A percentile compares a stretch with the other conserved stretches of the same genome.
These are phyloP conservation scores for Vitellaria paradoxa DNA, from an alignment of 179 eudicot genomes.

Conservation along the genomic window DNA sequence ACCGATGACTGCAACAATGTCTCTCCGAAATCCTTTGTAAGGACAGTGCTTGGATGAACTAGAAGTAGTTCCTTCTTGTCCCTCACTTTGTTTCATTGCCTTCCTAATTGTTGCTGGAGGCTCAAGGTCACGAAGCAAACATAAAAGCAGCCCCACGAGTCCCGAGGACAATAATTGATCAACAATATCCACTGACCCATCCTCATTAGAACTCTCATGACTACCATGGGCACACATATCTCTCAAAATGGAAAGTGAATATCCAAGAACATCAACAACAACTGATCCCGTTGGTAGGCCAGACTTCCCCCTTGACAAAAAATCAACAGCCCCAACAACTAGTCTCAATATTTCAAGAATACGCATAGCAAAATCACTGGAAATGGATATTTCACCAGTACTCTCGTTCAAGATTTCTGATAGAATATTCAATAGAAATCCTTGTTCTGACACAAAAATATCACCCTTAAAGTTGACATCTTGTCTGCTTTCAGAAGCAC, in stretches of 20 bases:
- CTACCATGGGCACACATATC: slow-evolving; percentile 56
- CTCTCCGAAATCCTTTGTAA: slow-evolving; percentile 80
- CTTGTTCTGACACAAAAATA: slow-evolving; percentile 52
- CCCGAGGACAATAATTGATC: slow-evolving; percentile 46
- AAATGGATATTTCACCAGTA: slow-evolving; percentile 39
- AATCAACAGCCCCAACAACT: slow-evolving; percentile 40
- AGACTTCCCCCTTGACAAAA: slow-evolving; percentile 30
- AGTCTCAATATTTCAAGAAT: slow-evolving; percentile 47
- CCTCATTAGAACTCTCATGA: slow-evolving; percentile 15
- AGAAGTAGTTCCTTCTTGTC: slow-evolving; percentile 22
- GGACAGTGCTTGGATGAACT: slow-evolving; percentile 47
- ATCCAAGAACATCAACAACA: slow-evolving; percentile 60
- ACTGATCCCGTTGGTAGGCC: slow-evolving; percentile 57
- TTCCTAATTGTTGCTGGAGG: slow-evolving; percentile 70
- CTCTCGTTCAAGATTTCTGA: slow-evolving; percentile 62
- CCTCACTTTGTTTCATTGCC: slow-evolving; percentile 41
- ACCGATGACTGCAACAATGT: slow-evolving; percentile 71
- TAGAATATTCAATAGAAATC: slow-evolving; percentile 51
- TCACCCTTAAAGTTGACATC: slow-evolving; percentile 12
- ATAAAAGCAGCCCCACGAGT: slow-evolving; percentile 59
- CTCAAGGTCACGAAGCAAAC: slow-evolving; percentile 67
- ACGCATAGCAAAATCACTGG: slow-evolving; percentile 41
- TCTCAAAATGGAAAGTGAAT: slow-evolving; percentile 69
- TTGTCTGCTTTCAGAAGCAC: slow-evolving; percentile 19
- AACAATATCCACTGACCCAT: slow-evolving; percentile 29